Base-by-base conservation (phyloP, 1,284 basidiomycete genomes). In the Pseudozyma sp. region DNA sequence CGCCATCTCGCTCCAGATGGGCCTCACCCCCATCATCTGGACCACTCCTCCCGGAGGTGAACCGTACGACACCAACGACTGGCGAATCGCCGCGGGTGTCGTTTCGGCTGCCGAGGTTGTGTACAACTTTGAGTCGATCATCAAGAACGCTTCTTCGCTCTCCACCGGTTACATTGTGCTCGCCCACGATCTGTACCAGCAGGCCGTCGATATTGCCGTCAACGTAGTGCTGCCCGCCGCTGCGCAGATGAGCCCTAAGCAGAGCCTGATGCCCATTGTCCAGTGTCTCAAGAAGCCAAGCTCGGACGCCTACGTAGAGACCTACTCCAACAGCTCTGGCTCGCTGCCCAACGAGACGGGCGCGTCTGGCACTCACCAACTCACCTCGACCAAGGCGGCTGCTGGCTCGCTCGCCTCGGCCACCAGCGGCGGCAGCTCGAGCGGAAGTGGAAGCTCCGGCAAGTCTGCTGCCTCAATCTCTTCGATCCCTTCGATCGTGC, bases 91-190 rank as follows among this genome's bases (percentile, higher is more conserved):
- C 49, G 74, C 66, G 31, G 82, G 82, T 61, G 57, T 56, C 10
- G 75, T 78, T 24, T 76, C 78, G 13, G 71, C 81, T 40, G 72
- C 67, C 34, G 49, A 70, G 56, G 73, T 75, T 24, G 73, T 68
- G 43, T 64, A 63, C 47, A 81, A 60, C 44, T 77, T 83, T 53
- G 63, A 79, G 51, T 42, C 57, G 63, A 81, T 80, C 58, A 69
- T 84, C 57, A 58, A 66, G 44, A 72, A 80, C 43, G 56, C 71
- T 39, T 73, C 54, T 42, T 50, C 54, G 31, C 74, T 87, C 65
- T 84, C 90, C 91, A 95, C 85, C 94, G 92, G 92, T 44, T 96
- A 96, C 87, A 90, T 94, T 81, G 93, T 96, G 47, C 88, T 98
- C 29, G 79, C 70, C 17, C 82, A 84, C 73, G 82, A 84, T 67